Base-by-base conservation (phyloP, 371 early-diverging fungal species). In the Circinella minor region DNA sequence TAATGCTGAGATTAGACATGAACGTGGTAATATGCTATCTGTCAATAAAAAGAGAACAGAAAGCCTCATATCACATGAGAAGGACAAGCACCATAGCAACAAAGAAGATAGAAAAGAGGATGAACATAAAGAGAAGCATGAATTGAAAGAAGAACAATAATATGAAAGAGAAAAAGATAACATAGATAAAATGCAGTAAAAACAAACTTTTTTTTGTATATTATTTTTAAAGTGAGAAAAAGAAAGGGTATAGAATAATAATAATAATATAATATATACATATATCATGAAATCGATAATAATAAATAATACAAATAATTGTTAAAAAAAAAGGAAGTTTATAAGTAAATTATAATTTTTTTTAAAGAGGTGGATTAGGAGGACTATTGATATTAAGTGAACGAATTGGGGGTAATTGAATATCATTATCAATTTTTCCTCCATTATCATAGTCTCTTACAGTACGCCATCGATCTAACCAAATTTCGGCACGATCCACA, bases 401-500 rank as follows among this genome's bases (percentile, higher is more conserved):
- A 39, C 79, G 79, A 63, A 78, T 78, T 20, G 79, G 76, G 39
- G 79, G 79, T 57, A 78, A 66, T 62, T 72, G 63, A 15, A 75
- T 67, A 48, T 68, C 63, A 27, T 74, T 72, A 47, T 63, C 39
- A 18, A 60, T 27, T 55, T 61, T 43, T 37, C 34, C 38, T 34
- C 48, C 55, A n/a, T 51, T 15, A n/a, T n/a, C 51, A 17, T 13
- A 17, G 9, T 54, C 80, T 61, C 77, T 77, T 37, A 80, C 72
- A 54, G 66, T 73, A 59, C 85, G 83, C 18, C 89, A 74, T 55
- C 84, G 83, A 60, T 84, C 88, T 68, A 88, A 77, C 92, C 92
- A 92, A 65, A 87, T 74, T 76, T 96, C 94, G 6, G 95, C 96
- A 63, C 91, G 88, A 47, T 83, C 83, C 3, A 94, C 87, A 6